Evolutionary conservation across 805 yeast genomes (phyloP).

Genomic region (Starmerella vaccinii): DNA sequence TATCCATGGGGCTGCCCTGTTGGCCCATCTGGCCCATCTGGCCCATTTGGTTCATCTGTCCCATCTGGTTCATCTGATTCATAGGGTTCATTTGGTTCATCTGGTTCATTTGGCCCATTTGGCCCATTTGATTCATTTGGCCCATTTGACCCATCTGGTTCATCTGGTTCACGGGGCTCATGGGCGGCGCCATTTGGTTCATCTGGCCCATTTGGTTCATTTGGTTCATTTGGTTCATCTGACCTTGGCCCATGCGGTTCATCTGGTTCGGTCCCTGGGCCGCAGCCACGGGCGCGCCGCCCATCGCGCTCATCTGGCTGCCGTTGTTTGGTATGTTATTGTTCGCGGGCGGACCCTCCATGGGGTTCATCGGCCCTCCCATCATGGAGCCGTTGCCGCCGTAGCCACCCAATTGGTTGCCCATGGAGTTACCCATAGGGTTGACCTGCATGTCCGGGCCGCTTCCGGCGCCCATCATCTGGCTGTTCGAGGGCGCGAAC

Average conservation of each 20-base stretch:
- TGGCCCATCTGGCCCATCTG: slow-evolving; percentile 1
- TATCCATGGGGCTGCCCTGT: slow-evolving; percentile 1
- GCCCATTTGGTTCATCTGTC: not conserved
- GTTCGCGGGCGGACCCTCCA: not conserved
- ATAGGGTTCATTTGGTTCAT: not conserved
- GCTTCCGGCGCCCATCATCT: slow-evolving; percentile 1
- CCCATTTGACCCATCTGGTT: not conserved
- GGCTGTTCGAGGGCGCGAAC: not conserved
- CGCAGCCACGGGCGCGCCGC: not conserved
- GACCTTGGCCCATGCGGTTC: not conserved
- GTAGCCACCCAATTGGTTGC: slow-evolving; percentile 2
- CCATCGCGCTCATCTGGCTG: slow-evolving; percentile 1
- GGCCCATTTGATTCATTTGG: not conserved
- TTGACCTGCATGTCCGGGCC: not conserved
- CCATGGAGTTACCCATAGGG: slow-evolving; percentile 5
- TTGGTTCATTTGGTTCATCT: not conserved
- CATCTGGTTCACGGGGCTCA: not conserved
- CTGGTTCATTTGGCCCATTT: not conserved
- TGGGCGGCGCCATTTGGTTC: not conserved
- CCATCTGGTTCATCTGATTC: slow-evolving; percentile 1
- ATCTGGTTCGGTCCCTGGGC: not conserved
- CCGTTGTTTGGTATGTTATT: not conserved
- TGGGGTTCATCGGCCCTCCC: slow-evolving; percentile 4
- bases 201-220: not conserved
- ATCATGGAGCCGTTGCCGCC: slow-evolving; percentile 3